phyloP scores from a whole-genome alignment of 1,284 basidiomycete species.

The Pascua guehoae region DNA sequence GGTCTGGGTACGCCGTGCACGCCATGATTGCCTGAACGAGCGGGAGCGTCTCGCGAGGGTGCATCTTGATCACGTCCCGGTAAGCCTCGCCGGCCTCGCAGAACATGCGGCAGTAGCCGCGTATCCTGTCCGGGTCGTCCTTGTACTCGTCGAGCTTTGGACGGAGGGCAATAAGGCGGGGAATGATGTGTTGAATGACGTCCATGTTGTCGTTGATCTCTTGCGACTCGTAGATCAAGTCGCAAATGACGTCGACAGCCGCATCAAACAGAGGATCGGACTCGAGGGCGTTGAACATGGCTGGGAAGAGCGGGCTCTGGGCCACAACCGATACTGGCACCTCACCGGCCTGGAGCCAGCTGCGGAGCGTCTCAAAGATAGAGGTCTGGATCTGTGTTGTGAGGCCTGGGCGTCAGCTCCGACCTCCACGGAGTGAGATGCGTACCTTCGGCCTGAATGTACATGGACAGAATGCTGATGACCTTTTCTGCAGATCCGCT shows the following conservation, averaged over 20 bases:
- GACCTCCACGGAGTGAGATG: slow-evolving; percentile 6
- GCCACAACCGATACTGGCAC: slow-evolving; percentile 64
- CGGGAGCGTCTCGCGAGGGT: slow-evolving; percentile 85
- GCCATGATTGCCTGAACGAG: slow-evolving; percentile 92
- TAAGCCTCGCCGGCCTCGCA: slow-evolving; percentile 96
- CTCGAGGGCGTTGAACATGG: slow-evolving; percentile 76
- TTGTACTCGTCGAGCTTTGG: slow-evolving; percentile 57
- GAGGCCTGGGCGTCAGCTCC: slow-evolving; percentile 59
- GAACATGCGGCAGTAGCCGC: slow-evolving; percentile 87
- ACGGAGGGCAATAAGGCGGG: slow-evolving; percentile 70
- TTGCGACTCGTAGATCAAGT: slow-evolving; percentile 96
- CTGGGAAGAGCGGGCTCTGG: slow-evolving; percentile 75
- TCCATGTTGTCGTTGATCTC: slow-evolving; percentile 92
- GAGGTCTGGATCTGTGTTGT: slow-evolving; percentile 76
- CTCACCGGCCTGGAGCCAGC: slow-evolving; percentile 88
- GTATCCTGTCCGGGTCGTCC: slow-evolving; percentile 83
- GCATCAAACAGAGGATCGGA: slow-evolving; percentile 86
- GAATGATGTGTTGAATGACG: slow-evolving; percentile 81
- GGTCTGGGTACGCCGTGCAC: slow-evolving; percentile 86
- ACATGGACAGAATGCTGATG: slow-evolving; percentile 77
- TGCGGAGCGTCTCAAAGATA: slow-evolving; percentile 80
- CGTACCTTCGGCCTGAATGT: slow-evolving; percentile 81
- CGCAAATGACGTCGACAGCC: slow-evolving; percentile 87
- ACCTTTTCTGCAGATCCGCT: slow-evolving; percentile 70
- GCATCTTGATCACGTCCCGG: slow-evolving; percentile 79